Evolutionary conservation across 2,329 filamentous ascomycete genomes (phyloP), one percentile per base, ranked within the genome.

Genomic region (Periconia sp.): DNA sequence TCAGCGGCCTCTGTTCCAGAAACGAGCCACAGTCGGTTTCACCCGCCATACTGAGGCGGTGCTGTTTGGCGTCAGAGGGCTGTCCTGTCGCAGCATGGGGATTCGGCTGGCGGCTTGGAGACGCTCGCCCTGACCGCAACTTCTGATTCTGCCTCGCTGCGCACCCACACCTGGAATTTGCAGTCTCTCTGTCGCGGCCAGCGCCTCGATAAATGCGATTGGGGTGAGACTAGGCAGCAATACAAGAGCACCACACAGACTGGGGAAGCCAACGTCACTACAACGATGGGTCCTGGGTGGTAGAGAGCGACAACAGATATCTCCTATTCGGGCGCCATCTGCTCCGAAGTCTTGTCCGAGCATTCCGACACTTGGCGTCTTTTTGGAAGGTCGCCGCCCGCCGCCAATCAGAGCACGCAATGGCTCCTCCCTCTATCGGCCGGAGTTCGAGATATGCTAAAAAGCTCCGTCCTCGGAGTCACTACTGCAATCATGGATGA

Each of bases 91-190:
- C 43, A 25, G 30, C 16, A 37, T 18, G 25, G 21, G 24, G 25
- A 26, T 43, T 35, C 43, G 33, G 22, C 38, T 37, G 18, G 21
- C 25, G 34, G 24, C 19, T 18, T 5, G 31, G 26, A 17, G 19
- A n/a, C n/a, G 33, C 29, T 34, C 19, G 24, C 26, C 35, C 40
- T 59, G 50, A 61, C 57, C 48, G 56, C 57, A 57, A 54, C 36
- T 58, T 50, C 31, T 8, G 44, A 57, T 45, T 59, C 55, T 59
- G 58, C 61, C 59, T 65, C 52, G 58, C 52, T 43, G 44, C 16
- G 43, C 47, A 52, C 46, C 45, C n/a, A n/a, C n/a, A n/a, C n/a
- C n/a, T n/a, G n/a, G n/a, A n/a, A n/a, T n/a, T n/a, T n/a, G n/a
- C n/a, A n/a, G n/a, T n/a, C n/a, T n/a, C n/a, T n/a, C n/a, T n/a